These are phyloP conservation scores for Cercophora scortea DNA, from an alignment of 495 filamentous ascomycete genomes.

Conservation along the genomic window DNA sequence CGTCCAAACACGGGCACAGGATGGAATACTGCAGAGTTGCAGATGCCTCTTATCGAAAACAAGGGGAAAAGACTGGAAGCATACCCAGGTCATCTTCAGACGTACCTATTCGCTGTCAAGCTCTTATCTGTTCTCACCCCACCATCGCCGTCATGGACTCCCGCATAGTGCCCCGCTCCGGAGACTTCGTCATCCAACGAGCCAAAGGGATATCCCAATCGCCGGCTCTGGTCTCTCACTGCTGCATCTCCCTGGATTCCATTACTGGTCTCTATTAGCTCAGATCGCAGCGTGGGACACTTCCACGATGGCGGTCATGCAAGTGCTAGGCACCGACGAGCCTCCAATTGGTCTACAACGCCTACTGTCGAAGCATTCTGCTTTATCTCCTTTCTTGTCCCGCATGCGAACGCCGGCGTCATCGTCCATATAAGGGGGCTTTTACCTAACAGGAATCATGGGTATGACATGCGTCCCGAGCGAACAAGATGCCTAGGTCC, in stretches of 20 bases:
- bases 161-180: constrained; percentile 4
- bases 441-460: constrained; percentile 13
- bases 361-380: constrained; percentile 1
- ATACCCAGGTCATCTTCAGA: no score
- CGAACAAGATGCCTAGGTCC: background rate
- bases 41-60: no score
- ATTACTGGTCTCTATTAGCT: constrained; percentile 12
- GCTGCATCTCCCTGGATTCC: constrained; percentile 10
- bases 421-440: background rate
- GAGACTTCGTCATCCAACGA: constrained; percentile 8
- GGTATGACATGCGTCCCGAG: constrained; percentile 4
- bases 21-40: no score
- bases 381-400: constrained; percentile 15
- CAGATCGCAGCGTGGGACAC: constrained; percentile 9
- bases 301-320: background rate
- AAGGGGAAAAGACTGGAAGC: no score
- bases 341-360: background rate
- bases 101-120: background rate
- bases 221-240: constrained; percentile 5
- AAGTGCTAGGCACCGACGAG: background rate
- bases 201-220: background rate
- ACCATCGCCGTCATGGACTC: constrained; percentile 3
- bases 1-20: no score
- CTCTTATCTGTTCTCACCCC: constrained; percentile 14
- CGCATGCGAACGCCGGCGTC: constrained; percentile 1